Conservation (phyloP, 2,329 filamentous ascomycete genomes). For the Parastagonospora avenae region DNA sequence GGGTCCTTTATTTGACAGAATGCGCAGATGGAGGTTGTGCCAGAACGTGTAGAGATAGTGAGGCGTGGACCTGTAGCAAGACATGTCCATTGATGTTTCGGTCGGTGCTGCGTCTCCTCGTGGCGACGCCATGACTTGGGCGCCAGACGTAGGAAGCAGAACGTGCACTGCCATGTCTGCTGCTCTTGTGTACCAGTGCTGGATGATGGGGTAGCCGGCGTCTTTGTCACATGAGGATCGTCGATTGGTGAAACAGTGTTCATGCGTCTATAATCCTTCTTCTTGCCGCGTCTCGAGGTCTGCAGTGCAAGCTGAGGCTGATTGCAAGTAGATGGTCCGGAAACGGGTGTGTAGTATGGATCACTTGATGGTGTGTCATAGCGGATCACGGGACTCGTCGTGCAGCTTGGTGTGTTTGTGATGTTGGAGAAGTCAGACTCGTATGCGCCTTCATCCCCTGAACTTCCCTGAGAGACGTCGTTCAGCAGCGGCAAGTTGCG, state of each 20-base stretch:
- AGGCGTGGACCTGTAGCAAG: slow-evolving; percentile 34
- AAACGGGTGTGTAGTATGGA: slow-evolving; percentile 7
- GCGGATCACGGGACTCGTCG: slow-evolving; percentile 6
- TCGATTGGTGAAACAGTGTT: slow-evolving; percentile 14
- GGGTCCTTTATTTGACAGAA: slow-evolving; percentile 38
- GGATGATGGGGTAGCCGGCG: slow-evolving; percentile 3
- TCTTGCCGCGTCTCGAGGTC: slow-evolving; percentile 40
- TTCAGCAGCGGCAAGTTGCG: slow-evolving; percentile 25
- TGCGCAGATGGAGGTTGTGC: slow-evolving; percentile 22
- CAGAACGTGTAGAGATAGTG: slow-evolving; percentile 8
- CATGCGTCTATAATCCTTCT: slow-evolving; percentile 41
- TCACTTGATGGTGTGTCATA: slow-evolving; percentile 2
- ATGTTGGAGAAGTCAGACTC: slow-evolving; percentile 20
- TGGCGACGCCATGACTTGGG: slow-evolving; percentile 46
- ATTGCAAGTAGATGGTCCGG: slow-evolving; percentile 5
- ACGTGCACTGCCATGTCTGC: slow-evolving; percentile 44
- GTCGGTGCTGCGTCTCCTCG: slow-evolving; percentile 44
- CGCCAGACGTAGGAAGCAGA: slow-evolving; percentile 32
- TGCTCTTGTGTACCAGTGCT: slow-evolving; percentile 7
- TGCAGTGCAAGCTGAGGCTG: slow-evolving; percentile 1
- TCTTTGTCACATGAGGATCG: slow-evolving; percentile 10
- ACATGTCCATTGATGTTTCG: slow-evolving; percentile 42
- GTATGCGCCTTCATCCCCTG: slow-evolving; percentile 24
- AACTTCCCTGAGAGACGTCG: slow-evolving; percentile 11
- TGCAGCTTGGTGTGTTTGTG: slow-evolving; percentile 10